Percentiles rank a stretch among this genome's conserved stretches.
Evolutionary conservation across 2,329 filamentous ascomycete species (phyloP).

Genomic region (Dryadomyces quercivorus): DNA sequence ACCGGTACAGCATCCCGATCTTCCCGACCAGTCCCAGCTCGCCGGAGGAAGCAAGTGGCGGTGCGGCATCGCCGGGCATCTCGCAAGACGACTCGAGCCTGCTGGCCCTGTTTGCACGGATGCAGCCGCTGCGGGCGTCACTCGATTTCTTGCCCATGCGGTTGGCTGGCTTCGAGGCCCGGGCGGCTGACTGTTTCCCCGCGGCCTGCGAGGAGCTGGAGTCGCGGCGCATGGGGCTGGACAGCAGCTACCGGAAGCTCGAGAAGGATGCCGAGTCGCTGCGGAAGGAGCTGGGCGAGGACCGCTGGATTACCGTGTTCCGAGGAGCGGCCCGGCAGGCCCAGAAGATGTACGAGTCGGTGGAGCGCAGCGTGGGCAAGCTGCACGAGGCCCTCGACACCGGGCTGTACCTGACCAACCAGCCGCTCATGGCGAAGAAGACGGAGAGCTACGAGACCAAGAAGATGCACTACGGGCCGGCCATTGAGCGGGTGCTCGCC

Average conservation of each 20-base stretch:
- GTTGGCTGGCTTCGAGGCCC: constrained; percentile 69
- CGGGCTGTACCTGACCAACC: constrained; percentile 61
- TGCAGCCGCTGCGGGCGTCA: constrained; percentile 87
- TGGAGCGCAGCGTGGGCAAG: constrained; percentile 75
- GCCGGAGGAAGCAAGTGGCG: constrained; percentile 22
- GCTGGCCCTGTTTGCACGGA: constrained; percentile 80
- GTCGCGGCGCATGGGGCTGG: constrained; percentile 59
- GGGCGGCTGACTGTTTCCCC: constrained; percentile 70
- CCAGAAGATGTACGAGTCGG: constrained; percentile 92
- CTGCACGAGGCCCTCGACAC: constrained; percentile 69
- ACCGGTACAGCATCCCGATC: constrained; percentile 55
- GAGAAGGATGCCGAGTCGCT: constrained; percentile 84
- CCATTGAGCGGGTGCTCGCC: constrained; percentile 78
- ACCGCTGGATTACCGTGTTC: constrained; percentile 93
- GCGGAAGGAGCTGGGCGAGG: constrained; percentile 82
- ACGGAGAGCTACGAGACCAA: constrained; percentile 92
- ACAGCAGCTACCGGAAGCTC: constrained; percentile 77
- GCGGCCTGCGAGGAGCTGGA: constrained; percentile 85
- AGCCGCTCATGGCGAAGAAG: constrained; percentile 61
- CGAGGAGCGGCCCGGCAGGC: constrained; percentile 84
- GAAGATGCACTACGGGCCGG: constrained; percentile 84
- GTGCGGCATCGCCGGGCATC: constrained; percentile 30
- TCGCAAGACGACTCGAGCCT: constrained; percentile 78
- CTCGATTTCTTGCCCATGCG: constrained; percentile 95
- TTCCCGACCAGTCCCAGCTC: constrained; percentile 52